Conservation (phyloP, 768 basidiomycete species). For the Xerocomellus chrysenteron region DNA sequence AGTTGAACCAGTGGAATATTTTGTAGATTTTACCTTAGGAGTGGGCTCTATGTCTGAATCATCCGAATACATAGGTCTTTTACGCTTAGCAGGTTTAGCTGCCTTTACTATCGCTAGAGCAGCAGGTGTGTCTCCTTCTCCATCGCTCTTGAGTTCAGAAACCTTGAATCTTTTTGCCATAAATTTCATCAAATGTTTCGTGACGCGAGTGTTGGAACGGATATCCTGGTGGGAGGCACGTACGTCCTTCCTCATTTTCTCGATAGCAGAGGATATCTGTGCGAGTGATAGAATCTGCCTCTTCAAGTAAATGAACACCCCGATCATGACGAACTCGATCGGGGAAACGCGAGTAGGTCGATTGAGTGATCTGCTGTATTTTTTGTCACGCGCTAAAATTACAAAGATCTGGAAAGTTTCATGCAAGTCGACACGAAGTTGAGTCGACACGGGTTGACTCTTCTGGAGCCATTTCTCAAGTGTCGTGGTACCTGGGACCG, state of each 20-base stretch:
- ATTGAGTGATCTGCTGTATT: conserved; percentile 33
- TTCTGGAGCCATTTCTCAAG: conserved; percentile 41
- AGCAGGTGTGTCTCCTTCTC: conserved; percentile 33
- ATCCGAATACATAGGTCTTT: conserved; percentile 25
- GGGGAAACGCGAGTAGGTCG: conserved; percentile 39
- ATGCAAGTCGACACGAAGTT: conserved; percentile 28
- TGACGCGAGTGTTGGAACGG: conserved; percentile 38
- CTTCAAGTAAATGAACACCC: conserved; percentile 40
- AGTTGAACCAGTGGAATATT: not conserved
- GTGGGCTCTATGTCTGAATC: conserved; percentile 19
- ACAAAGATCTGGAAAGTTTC: conserved; percentile 37
- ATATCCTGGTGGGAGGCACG: conserved; percentile 41
- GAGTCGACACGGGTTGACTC: conserved; percentile 24
- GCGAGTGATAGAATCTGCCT: conserved; percentile 32
- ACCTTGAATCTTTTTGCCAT: conserved; percentile 33
- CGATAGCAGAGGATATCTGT: conserved; percentile 45
- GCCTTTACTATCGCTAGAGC: conserved; percentile 10
- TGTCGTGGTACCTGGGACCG: conserved; percentile 24
- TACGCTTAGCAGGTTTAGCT: conserved; percentile 25
- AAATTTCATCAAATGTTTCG: conserved; percentile 33
- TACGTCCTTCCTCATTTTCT: conserved; percentile 38
- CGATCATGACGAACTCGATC: conserved; percentile 46
- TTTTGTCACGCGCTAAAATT: conserved; percentile 33
- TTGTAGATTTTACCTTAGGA: conserved; percentile 17
- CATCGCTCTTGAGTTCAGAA: conserved; percentile 32